These are phyloP conservation scores for Brettanomyces anomalus DNA, from an alignment of 805 yeast genomes.

Conservation along the genomic window DNA sequence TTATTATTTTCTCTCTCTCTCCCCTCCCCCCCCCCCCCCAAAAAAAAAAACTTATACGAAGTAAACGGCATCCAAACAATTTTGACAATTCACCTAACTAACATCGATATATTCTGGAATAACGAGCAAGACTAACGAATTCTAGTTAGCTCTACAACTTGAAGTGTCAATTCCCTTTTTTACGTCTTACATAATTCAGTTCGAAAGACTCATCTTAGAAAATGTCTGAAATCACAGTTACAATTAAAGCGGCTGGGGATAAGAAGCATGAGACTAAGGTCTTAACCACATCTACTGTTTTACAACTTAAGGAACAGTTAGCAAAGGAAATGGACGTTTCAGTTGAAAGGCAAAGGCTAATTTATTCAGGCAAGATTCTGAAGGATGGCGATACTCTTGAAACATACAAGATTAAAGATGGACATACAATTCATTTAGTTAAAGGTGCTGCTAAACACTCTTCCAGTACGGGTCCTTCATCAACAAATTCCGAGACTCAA, in stretches of 20 bases:
- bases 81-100: no score
- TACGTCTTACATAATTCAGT: no score
- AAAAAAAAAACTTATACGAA: no score
- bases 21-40: no score
- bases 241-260: constrained; percentile 50
- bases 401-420: constrained; percentile 72
- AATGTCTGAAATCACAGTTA: constrained; percentile 13
- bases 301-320: constrained; percentile 59
- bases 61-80: no score
- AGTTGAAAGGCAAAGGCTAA: constrained; percentile 74
- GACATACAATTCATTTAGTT: constrained; percentile 84
- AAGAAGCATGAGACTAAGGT: constrained; percentile 64
- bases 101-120: no score
- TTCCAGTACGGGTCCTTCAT: constrained; percentile 10
- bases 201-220: no score
- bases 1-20: no score
- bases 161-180: no score
- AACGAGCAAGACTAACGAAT: no score
- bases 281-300: constrained; percentile 45
- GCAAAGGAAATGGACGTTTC: constrained; percentile 58
- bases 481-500: constrained; percentile 3
- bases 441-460: constrained; percentile 51
- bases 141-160: no score
- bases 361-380: constrained; percentile 88
- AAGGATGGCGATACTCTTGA: constrained; percentile 73